phyloP scores from a whole-genome alignment of 306 rosid genomes.

The Fragaria vesca region DNA sequence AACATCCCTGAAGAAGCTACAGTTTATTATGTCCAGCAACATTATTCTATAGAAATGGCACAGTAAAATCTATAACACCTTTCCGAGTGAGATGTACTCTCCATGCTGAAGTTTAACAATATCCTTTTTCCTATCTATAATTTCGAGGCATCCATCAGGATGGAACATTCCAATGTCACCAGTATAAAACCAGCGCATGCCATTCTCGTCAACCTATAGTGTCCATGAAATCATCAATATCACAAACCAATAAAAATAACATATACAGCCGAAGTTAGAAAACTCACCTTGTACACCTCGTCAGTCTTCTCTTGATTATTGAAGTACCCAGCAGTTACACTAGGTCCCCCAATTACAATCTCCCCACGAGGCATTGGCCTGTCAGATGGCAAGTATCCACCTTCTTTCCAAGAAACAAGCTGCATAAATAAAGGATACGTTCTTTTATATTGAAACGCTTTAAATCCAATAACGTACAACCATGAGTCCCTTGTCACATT shows the following conservation, averaged over 20 bases:
- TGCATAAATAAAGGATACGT: conserved; percentile 33
- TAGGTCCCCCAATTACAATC: conserved; percentile 76
- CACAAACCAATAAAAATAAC: background rate
- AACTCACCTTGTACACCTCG: conserved; percentile 77
- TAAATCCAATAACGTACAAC: background rate
- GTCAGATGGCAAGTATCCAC: conserved; percentile 76
- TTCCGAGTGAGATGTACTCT: conserved; percentile 89
- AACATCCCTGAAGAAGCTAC: conserved; percentile 23
- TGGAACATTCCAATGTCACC: conserved; percentile 83
- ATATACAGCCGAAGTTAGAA: background rate
- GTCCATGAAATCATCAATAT: conserved; percentile 10
- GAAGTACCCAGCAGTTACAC: conserved; percentile 86
- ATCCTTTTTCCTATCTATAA: conserved; percentile 91
- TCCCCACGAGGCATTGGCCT: conserved; percentile 96
- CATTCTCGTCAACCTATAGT: conserved; percentile 71
- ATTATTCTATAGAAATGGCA: conserved; percentile 10
- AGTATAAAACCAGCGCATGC: conserved; percentile 82
- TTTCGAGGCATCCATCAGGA: conserved; percentile 90
- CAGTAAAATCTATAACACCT: conserved; percentile 42
- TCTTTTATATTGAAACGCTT: conserved; percentile 17
- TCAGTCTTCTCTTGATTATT: conserved; percentile 75
- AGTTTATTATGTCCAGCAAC: background rate
- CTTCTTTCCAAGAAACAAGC: conserved; percentile 97
- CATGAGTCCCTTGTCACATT: background rate
- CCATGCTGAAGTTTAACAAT: conserved; percentile 98